Evolutionary conservation across 2,329 filamentous ascomycete species (phyloP), one percentile per base, ranked within the genome.

Genomic region (Seiridium cupressi): DNA sequence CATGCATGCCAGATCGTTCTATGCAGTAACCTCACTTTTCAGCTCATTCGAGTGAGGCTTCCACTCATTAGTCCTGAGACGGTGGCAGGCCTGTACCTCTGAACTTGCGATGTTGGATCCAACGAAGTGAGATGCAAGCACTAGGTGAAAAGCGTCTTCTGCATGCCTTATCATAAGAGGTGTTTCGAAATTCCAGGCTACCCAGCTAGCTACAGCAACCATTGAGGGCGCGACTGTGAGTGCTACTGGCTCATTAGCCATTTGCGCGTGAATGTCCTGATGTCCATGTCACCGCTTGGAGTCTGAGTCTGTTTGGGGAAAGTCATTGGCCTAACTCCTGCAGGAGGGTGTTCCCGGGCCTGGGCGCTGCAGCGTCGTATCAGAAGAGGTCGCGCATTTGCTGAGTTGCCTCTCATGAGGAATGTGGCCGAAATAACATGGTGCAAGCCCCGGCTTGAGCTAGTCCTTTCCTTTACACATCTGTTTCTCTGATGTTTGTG

Each of bases 381-480:
- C 35, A 13, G 13, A 40, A 18, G 36, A 8, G 35, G 31, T n/a
- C 18, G 49, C 34, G 49, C 49, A 7, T 10, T 38, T 35, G 34
- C 31, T 51, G 34, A 51, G 10, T 51, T 51, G 49, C 49, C 49
- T 35, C 49, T n/a, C 49, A 35, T 35, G 49, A 51, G 34, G 35
- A 35, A 51, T 51, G 32, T 38, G 34, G 49, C 49, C 49, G 49
- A 51, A 51, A 51, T 51, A 35, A 49, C 47, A 49, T 51, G n/a
- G 31, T 35, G 34, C 31, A 8, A 34, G 38, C 38, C 7, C 7
- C 13, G 38, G 7, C 38, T 42, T 42, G 7, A 42, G 13, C 13
- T 42, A 13, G 38, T 42, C 7, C 38, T 42, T 42, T 51, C 18
- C 32, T 6, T 51, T 10, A 36, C 32, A 51, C 10, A 51, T 11